Evolutionary conservation across 2,329 filamentous ascomycete species (phyloP).

Genomic region (Cercospora citrullina): DNA sequence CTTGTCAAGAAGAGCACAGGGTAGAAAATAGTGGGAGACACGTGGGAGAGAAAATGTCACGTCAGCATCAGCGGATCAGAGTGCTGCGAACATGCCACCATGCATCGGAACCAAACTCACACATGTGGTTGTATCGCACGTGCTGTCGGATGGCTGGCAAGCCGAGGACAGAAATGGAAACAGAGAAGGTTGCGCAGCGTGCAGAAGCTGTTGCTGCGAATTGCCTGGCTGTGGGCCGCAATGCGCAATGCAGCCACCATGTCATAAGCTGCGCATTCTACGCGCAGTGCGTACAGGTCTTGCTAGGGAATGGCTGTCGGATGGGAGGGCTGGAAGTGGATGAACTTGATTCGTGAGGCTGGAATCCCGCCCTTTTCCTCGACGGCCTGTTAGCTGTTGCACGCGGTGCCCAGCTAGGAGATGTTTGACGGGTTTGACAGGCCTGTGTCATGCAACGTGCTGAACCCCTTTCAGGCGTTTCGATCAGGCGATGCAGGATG

Average conservation of each 20-base stretch:
- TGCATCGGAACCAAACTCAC: conserved; percentile 1
- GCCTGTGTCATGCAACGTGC: not conserved
- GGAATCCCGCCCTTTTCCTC: not conserved
- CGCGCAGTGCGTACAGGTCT: not conserved
- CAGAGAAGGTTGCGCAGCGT: not conserved
- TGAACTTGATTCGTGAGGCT: not conserved
- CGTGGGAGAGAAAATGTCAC: not conserved
- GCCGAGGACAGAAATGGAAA: not conserved
- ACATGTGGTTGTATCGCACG: conserved; percentile 2
- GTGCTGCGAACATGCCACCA: conserved; percentile 1
- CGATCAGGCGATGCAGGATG: conserved; percentile 1
- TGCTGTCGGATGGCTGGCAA: not conserved
- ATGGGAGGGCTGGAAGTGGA: not conserved
- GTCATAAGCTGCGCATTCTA: not conserved
- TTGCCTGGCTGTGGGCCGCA: not conserved
- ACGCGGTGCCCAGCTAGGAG: not conserved
- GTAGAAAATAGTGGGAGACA: not conserved
- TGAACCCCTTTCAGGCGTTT: conserved; percentile 1
- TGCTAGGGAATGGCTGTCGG: not conserved
- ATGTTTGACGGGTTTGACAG: conserved; percentile 3
- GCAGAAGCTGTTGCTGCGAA: not conserved
- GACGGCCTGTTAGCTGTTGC: not conserved
- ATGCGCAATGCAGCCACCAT: not conserved
- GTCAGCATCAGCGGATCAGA: not conserved
- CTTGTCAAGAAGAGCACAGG: not conserved